These are phyloP conservation scores for Rhodotorula sphaerocarpa DNA, from an alignment of 768 basidiomycete species.

Conservation along the genomic window DNA sequence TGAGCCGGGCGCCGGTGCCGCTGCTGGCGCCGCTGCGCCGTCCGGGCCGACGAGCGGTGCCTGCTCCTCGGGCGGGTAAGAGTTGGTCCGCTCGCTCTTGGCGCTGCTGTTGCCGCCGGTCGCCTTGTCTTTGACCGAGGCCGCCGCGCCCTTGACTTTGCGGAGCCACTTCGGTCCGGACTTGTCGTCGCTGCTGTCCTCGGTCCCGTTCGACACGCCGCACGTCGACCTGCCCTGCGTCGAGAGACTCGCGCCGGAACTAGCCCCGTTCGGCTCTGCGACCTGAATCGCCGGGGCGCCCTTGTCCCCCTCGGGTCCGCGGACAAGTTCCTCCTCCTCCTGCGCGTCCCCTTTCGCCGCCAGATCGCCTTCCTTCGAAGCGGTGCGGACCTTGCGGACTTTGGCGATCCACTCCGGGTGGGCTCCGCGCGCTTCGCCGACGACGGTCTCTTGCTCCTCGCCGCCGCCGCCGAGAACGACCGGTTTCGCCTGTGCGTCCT, in stretches of 20 bases:
- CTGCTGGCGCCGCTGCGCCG: no score
- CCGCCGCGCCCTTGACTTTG: conserved; percentile 17
- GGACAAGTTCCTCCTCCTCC: not conserved
- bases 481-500: not conserved
- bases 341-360: not conserved
- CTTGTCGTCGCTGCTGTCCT: not conserved
- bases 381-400: not conserved
- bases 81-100: no score
- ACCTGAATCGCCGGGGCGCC: not conserved
- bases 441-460: conserved; percentile 11
- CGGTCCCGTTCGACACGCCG: no score
- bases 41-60: no score
- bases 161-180: conserved; percentile 17
- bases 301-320: not conserved
- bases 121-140: conserved; percentile 26
- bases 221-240: no score
- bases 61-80: no score
- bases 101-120: no score
- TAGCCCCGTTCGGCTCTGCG: not conserved
- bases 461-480: not conserved
- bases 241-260: no score
- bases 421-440: conserved; percentile 15
- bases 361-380: no score
- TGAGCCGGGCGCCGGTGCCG: no score
- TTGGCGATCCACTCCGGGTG: conserved; percentile 23